phyloP scores from a whole-genome alignment of 805 yeast species.

The Monosporozyma servazzii region DNA sequence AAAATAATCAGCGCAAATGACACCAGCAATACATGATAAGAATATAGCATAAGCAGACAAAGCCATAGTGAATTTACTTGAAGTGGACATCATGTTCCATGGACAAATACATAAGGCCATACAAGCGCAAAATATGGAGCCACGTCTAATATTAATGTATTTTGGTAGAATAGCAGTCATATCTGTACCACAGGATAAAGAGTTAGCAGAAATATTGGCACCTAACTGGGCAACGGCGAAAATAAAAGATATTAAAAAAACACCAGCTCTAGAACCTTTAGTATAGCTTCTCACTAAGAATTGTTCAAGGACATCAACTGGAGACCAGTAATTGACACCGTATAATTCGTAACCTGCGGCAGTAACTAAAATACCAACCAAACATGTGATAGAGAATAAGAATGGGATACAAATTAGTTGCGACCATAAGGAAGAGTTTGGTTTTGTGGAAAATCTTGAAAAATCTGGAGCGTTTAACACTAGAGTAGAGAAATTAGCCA shows the following conservation, averaged over 20 bases:
- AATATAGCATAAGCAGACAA: constrained; percentile 71
- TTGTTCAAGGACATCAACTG: constrained; percentile 49
- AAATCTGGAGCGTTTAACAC: constrained; percentile 80
- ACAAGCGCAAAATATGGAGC: constrained; percentile 56
- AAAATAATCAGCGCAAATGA: constrained; percentile 46
- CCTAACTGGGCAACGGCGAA: constrained; percentile 67
- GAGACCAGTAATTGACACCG: constrained; percentile 38
- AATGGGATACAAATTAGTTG: constrained; percentile 57
- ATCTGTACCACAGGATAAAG: constrained; percentile 52
- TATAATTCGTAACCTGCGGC: constrained; percentile 46
- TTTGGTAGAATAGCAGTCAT: constrained; percentile 48
- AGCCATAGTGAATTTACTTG: constrained; percentile 64
- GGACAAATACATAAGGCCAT: constrained; percentile 67
- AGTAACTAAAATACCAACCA: constrained; percentile 71
- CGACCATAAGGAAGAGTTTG: constrained; percentile 37
- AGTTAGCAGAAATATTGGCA: constrained; percentile 62
- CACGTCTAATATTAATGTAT: constrained; percentile 51
- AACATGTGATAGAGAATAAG: constrained; percentile 62
- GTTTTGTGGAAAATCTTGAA: constrained; percentile 60
- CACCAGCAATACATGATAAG: constrained; percentile 71
- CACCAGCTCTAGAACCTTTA: constrained; percentile 61
- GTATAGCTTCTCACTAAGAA: constrained; percentile 28
- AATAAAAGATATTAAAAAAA: constrained; percentile 52
- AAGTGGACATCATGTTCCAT: constrained; percentile 60
- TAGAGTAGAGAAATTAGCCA: constrained; percentile 74